Evolutionary conservation across 2,329 filamentous ascomycete genomes (phyloP).

Genomic region (Trichoderma citrinoviride): DNA sequence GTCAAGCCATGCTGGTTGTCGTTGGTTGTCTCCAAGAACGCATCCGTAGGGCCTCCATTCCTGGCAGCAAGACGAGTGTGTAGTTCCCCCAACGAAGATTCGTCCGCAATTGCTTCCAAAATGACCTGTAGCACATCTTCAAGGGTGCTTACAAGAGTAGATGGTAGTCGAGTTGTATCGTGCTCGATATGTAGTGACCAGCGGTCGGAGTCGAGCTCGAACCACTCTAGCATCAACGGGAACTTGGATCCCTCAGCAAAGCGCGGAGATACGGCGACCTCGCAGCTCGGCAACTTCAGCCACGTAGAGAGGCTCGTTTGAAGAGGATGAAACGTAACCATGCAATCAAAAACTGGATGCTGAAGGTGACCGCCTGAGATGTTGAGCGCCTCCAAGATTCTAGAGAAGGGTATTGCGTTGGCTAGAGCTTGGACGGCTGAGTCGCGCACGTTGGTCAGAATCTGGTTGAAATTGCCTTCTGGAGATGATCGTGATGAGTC

Average conservation of each 20-base stretch:
- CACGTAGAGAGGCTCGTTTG: conserved; percentile 9
- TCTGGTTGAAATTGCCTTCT: background rate
- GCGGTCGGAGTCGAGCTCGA: conserved; percentile 1
- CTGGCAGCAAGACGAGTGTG: background rate
- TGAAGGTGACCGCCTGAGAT: conserved; percentile 2
- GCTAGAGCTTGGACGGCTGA: conserved; percentile 2
- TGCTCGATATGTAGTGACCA: conserved; percentile 20
- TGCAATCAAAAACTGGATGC: conserved; percentile 19
- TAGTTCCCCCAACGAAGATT: background rate
- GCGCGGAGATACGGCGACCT: background rate
- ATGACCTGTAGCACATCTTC: background rate
- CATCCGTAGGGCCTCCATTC: background rate
- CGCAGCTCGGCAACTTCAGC: conserved; percentile 3
- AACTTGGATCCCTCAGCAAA: conserved; percentile 19
- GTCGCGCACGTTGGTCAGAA: background rate
- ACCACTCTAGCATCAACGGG: conserved; percentile 20
- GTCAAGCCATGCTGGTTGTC: background rate
- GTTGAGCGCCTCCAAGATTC: background rate
- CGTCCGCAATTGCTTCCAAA: background rate
- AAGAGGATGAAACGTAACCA: conserved; percentile 19
- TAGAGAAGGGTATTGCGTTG: conserved; percentile 10
- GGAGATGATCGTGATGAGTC: background rate
- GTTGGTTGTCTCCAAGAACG: background rate
- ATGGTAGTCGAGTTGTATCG: conserved; percentile 4
- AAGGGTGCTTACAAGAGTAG: background rate